Conservation (phyloP, 805 yeast genomes). For the Suhomyces xylopsoci region DNA sequence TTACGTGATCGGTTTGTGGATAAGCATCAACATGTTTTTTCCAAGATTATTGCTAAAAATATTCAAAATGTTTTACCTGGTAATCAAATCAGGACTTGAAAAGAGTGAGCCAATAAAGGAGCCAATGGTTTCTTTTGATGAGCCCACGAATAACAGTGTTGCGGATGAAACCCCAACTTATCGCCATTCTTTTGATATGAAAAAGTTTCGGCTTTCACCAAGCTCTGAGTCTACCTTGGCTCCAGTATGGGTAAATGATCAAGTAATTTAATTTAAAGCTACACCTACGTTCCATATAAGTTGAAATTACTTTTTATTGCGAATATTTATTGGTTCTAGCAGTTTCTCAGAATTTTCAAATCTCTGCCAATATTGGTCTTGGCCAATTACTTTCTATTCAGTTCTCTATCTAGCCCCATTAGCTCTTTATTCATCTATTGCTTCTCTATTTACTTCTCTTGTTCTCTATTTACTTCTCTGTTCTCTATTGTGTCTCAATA, state of each 20-base stretch:
- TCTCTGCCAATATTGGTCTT: no score
- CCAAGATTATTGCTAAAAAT: slow-evolving; percentile 20
- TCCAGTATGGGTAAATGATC: background rate
- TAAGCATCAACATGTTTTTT: slow-evolving; percentile 16
- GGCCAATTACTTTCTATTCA: no score
- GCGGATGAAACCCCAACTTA: background rate
- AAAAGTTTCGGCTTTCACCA: slow-evolving; percentile 1
- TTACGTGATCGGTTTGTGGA: slow-evolving; percentile 10
- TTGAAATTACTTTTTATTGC: no score
- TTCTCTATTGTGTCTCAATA: background rate
- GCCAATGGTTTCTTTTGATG: background rate
- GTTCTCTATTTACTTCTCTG: background rate
- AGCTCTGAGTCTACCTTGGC: background rate
- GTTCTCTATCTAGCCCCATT: no score
- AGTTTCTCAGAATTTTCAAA: no score
- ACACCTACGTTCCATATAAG: no score
- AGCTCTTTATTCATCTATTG: no score
- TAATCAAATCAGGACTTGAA: background rate
- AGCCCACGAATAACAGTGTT: background rate
- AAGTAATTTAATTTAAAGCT: no score
- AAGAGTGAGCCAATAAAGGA: background rate
- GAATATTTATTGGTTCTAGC: no score
- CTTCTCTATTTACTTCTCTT: no score
- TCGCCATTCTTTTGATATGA: background rate
- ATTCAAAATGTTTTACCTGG: background rate